Conservation (phyloP, 129 eudicot genomes). For the Pseudognaphalium luteoalbum region DNA sequence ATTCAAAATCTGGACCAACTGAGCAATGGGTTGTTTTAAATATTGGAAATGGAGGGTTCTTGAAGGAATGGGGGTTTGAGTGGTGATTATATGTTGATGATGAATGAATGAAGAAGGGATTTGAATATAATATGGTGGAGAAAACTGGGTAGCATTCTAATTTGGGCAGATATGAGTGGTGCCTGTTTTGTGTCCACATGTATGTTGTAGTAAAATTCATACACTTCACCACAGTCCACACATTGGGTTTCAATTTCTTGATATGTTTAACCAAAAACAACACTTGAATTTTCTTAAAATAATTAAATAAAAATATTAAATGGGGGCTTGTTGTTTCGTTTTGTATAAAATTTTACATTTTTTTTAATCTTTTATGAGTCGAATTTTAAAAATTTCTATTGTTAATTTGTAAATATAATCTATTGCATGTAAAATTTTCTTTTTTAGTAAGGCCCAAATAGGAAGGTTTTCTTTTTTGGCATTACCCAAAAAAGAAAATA, state of each 20-base stretch:
- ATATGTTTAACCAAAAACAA: constrained; percentile 7
- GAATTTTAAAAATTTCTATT: no score
- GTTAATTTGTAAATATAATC: no score
- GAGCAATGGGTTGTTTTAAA: neutral
- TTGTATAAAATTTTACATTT: no score
- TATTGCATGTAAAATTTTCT: no score
- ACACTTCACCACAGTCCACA: constrained; percentile 24
- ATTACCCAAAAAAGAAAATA: no score
- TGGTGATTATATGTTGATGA: neutral
- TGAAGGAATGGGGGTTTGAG: constrained; percentile 1
- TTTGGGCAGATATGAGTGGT: constrained; percentile 40
- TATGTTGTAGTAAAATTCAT: constrained; percentile 14
- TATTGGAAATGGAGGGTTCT: constrained; percentile 21
- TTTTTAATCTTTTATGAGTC: no score
- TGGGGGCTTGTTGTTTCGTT: no score
- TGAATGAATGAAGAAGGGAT: constrained; percentile 11
- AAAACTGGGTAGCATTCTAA: neutral
- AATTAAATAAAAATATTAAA: no score
- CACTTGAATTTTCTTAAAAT: neutral
- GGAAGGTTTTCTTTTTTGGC: no score
- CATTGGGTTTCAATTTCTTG: constrained; percentile 6
- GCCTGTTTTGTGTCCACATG: constrained; percentile 47
- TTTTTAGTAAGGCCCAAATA: no score
- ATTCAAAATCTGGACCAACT: neutral
- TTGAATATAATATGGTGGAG: constrained; percentile 12